These are phyloP conservation scores for Paracoccidioides brasiliensis DNA, from an alignment of 2,329 filamentous ascomycete genomes.

Conservation along the genomic window DNA sequence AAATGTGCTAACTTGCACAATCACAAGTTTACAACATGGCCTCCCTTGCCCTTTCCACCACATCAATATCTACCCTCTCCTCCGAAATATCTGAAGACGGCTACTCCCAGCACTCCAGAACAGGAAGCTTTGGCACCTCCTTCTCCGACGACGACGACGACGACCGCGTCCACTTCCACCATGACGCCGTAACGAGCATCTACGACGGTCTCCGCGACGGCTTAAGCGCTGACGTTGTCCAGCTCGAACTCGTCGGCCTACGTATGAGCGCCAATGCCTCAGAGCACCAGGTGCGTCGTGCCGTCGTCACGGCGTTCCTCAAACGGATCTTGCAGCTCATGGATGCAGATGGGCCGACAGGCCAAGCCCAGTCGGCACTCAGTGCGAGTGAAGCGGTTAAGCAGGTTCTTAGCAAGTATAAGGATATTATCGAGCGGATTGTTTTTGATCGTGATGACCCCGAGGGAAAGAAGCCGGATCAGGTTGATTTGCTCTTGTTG, in stretches of 20 bases:
- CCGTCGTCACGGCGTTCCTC: slow-evolving; percentile 74
- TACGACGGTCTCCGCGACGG: slow-evolving; percentile 68
- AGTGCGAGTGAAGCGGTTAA: slow-evolving; percentile 54
- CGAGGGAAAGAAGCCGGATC: slow-evolving; percentile 45
- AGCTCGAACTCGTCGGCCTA: slow-evolving; percentile 87
- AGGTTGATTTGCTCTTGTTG: slow-evolving; percentile 72
- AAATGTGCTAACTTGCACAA: slow-evolving; percentile 8
- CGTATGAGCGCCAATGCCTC: slow-evolving; percentile 83
- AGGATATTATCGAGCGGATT: slow-evolving; percentile 45
- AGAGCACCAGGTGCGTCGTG: slow-evolving; percentile 73
- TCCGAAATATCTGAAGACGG: slow-evolving; percentile 38
- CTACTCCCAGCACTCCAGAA: slow-evolving; percentile 40
- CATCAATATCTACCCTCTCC: slow-evolving; percentile 52
- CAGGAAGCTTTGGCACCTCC: slow-evolving; percentile 60
- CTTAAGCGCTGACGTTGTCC: slow-evolving; percentile 66
- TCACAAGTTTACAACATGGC: slow-evolving; percentile 39
- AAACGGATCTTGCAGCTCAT: slow-evolving; percentile 64
- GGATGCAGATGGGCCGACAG: slow-evolving; percentile 17
- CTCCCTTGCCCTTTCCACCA: slow-evolving; percentile 32
- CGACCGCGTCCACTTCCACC: slow-evolving; percentile 76
- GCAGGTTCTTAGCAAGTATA: slow-evolving; percentile 50
- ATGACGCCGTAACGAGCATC: slow-evolving; percentile 76
- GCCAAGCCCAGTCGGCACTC: slow-evolving; percentile 32
- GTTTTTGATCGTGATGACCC: slow-evolving; percentile 44
- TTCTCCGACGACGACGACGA: slow-evolving; percentile 52